phyloP scores from a whole-genome alignment of 768 basidiomycete genomes.

The Leccinum fibrillosum region DNA sequence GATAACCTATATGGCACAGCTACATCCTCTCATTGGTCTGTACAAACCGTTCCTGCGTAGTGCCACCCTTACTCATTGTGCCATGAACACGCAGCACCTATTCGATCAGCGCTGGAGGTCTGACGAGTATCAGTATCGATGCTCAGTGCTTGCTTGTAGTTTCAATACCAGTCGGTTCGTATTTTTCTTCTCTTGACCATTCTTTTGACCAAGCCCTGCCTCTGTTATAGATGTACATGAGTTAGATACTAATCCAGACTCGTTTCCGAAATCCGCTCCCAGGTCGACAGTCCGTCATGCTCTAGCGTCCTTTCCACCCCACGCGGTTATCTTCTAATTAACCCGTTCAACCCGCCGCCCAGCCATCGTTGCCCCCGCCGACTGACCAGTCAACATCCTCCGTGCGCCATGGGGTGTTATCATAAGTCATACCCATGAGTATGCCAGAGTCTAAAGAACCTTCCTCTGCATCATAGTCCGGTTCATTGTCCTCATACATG shows the following conservation, averaged over 20 bases:
- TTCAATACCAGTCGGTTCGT: slow-evolving; percentile 25
- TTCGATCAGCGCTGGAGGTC: slow-evolving; percentile 13
- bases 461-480: slow-evolving; percentile 15
- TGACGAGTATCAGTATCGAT: slow-evolving; percentile 10
- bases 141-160: not conserved
- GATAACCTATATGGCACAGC: slow-evolving; percentile 93
- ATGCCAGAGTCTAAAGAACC: slow-evolving; percentile 29
- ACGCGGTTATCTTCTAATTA: not conserved
- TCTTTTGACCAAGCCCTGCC: slow-evolving; percentile 5
- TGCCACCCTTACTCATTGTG: not conserved
- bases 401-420: slow-evolving; percentile 1
- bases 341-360: slow-evolving; percentile 3
- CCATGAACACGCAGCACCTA: slow-evolving; percentile 12
- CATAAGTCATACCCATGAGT: slow-evolving; percentile 13
- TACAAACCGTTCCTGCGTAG: not conserved
- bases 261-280: slow-evolving; percentile 1
- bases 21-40: slow-evolving; percentile 86
- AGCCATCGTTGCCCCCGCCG: slow-evolving; percentile 4
- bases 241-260: slow-evolving; percentile 22
- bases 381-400: slow-evolving; percentile 7
- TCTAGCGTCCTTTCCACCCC: not conserved
- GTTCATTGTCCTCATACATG: slow-evolving; percentile 21
- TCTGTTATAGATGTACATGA: slow-evolving; percentile 22
- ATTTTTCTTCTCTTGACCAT: not conserved
- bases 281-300: not conserved